Evolutionary conservation across 108 stramenopile species (phyloP), one percentile per base, ranked within the genome.

Genomic region (Nannochloropsis salina): DNA sequence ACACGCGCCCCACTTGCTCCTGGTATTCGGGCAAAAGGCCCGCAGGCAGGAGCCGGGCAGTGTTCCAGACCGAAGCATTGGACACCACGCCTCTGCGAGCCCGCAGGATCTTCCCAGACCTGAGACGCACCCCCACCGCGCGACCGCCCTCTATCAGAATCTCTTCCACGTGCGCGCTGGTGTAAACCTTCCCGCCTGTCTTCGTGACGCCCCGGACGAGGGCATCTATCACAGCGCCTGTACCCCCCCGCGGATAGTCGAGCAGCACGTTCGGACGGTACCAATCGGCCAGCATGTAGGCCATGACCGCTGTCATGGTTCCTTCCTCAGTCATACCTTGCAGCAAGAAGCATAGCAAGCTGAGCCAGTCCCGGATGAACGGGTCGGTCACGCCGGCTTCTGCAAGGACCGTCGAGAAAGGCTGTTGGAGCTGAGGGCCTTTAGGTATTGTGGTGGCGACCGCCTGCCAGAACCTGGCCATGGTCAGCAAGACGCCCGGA

Each of bases 271-370:
- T 94, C 84, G 85, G 44, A 22, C 87, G 90, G 90, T 95, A 97
- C 91, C 94, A 97, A 84, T 97, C 96, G 40, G 94, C 94, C n/a
- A 97, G 86, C 97, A 97, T 97, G 91, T 95, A 96, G 18, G 96
- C 95, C 96, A 97, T 97, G 9, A 97, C 96, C 4, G 96, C 95
- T 86, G 94, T 95, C 88, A 95, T 92, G 31, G 97, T 96, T 12
- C 94, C 95, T 81, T 89, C 87, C 1, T 94, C 90, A 22, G 94
- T 93, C 47, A 95, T 81, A 20, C 20, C 95, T 41, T 90, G 91
- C 47, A 94, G 89, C 85, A 93, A 93, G 90, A 94, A 95, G 85
- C 93, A 95, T 44, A 96, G 61, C 44, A 96, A 84, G 90, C 95
- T 95, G 22, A 96, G 87, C 95, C 95, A 96, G 87, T 95, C 94